These are phyloP conservation scores for Brassica carinata DNA, from an alignment of 345 rosid species.

Conservation along the genomic window DNA sequence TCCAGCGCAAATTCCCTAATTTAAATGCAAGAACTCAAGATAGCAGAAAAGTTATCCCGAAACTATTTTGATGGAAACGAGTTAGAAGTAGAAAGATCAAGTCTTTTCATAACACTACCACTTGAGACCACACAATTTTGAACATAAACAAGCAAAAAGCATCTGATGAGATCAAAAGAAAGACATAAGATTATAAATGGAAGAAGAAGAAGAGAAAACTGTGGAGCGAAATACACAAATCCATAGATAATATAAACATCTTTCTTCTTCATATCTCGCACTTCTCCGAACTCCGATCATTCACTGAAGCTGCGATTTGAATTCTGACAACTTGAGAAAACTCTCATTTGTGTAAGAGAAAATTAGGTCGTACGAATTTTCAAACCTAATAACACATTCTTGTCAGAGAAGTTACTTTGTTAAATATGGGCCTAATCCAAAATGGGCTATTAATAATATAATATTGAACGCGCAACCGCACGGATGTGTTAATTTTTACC, in stretches of 20 bases:
- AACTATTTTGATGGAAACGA: too few species aligned
- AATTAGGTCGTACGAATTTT: conserved; percentile 16
- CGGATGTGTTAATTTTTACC: too few species aligned
- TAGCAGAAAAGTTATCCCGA: too few species aligned
- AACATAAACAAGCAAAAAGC: too few species aligned
- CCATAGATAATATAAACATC: conserved; percentile 14
- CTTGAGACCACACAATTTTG: too few species aligned
- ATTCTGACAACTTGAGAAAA: conserved; percentile 67
- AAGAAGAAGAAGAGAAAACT: too few species aligned
- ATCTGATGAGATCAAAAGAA: too few species aligned
- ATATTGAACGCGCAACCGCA: too few species aligned
- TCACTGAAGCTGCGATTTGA: conserved; percentile 74
- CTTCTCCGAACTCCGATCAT: conserved; percentile 48
- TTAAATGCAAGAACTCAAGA: neutral
- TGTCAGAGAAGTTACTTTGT: neutral
- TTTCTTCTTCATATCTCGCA: conserved; percentile 51
- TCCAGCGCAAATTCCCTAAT: neutral
- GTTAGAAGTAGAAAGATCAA: too few species aligned
- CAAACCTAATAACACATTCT: neutral
- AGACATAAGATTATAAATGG: too few species aligned
- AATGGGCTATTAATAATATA: conserved; percentile 19
- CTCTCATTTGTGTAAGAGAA: conserved; percentile 55
- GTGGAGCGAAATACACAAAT: too few species aligned
- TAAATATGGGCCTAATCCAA: neutral
- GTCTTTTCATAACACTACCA: too few species aligned